Base-by-base conservation (phyloP, 352 stramenopile species). In the Phytophthora constricta region DNA sequence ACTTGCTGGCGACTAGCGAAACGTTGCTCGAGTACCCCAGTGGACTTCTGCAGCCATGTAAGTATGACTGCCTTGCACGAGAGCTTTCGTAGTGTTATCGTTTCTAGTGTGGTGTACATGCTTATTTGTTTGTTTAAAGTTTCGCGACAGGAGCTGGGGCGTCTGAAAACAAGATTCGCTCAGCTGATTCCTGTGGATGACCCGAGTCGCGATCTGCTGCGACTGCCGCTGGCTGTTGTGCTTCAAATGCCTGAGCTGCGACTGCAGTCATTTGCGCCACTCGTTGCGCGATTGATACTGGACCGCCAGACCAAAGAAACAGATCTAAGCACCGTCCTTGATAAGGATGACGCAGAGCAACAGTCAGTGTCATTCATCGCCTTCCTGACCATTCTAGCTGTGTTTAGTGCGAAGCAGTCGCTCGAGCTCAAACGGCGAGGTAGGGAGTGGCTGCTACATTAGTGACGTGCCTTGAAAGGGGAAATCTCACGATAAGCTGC, bases 81-180 rank as follows among this genome's bases (percentile, higher is more conserved):
- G n/a, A n/a, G n/a, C n/a, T n/a, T n/a, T n/a, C n/a, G n/a, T n/a
- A n/a, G n/a, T n/a, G n/a, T n/a, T n/a, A n/a, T n/a, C n/a, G n/a
- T n/a, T n/a, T n/a, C n/a, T n/a, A n/a, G n/a, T n/a, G n/a, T n/a
- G n/a, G n/a, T n/a, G n/a, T n/a, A n/a, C n/a, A n/a, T n/a, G n/a
- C n/a, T n/a, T n/a, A n/a, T n/a, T 13, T 65, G 14, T 13, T 45
- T n/a, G 17, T 9, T 2, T 26, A 20, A 42, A 87, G 79, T 84
- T 41, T 79, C 76, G 5, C 47, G 72, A 23, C 70, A 87, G 54
- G 79, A 84, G n/a, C 48, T 87, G 17, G 58, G 16, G 1, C 52
- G 71, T 1, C 53, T 87, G 39, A 85, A 83, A 62, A 71, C 65
- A 50, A 67, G 76, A 3, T 87, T 87, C 48, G 65, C 69, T 33